Base-by-base conservation (phyloP, 2,329 filamentous ascomycete genomes). In the Ceratocystis lukuohia region DNA sequence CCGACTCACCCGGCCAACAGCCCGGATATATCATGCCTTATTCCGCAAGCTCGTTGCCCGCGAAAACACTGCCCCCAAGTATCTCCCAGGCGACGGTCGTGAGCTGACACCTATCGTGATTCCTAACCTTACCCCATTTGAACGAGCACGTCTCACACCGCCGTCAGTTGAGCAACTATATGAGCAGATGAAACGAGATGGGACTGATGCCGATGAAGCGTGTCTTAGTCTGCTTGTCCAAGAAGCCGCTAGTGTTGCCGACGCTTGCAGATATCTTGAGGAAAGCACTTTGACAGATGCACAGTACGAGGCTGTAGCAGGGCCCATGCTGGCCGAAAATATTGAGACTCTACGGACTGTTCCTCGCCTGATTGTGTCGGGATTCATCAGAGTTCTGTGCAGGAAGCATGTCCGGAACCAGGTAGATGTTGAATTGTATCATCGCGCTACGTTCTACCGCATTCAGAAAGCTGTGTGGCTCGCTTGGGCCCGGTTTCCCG, bases 121-220 rank as follows among this genome's bases (percentile, higher is more conserved):
- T 12, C 75, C 77, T 73, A 88, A 80, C 73, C 80, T 79, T 71
- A 88, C 79, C 67, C 80, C 85, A n/a, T 83, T 85, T 65, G 87
- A 88, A 67, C 83, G 83, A 69, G 80, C 84, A 48, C 79, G 83
- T n/a, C 76, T 84, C 56, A 76, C 79, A 15, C 83, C 87, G 0
- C 88, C 88, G 1, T 80, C 77, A 1, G 74, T 85, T 10, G 74
- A 79, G 3, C 77, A 82, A 63, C 76, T 92, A 3, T 88, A 87
- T 67, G 71, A 77, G 10, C 76, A 79, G 53, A 88, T 91, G 83
- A 72, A 76, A 12, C 72, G 71, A 1, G 75, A 77, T 1, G 78
- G 79, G 0, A 71, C 87, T 22, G 74, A 72, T 5, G 82, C 85
- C 0, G 71, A 75, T 3, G 78, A 77, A 0, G 73, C 76, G 50